A percentile compares a stretch with the other conserved stretches of the same genome.
Evolutionary conservation across 805 yeast species (phyloP).

Genomic region (Zygoascus biomembranicola): DNA sequence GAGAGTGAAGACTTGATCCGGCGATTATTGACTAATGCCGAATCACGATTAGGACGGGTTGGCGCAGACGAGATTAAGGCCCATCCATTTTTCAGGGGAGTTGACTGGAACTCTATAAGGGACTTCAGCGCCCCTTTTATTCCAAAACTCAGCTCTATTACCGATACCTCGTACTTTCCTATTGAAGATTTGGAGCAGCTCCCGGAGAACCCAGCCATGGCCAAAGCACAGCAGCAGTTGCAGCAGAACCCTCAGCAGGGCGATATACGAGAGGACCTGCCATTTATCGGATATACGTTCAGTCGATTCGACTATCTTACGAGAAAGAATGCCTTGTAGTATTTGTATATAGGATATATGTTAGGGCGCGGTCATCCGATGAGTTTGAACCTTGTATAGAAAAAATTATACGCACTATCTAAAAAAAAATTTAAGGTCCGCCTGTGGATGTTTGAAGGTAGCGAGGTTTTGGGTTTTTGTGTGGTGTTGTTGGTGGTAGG

Average conservation of each 20-base stretch:
- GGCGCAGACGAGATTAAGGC: constrained; percentile 86
- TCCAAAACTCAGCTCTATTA: constrained; percentile 82
- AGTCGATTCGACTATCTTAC: constrained; percentile 91
- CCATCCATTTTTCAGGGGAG: constrained; percentile 94
- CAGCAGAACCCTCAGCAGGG: constrained; percentile 42
- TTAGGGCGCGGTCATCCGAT: neutral
- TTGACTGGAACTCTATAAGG: constrained; percentile 84
- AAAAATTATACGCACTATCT: neutral
- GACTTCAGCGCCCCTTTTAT: constrained; percentile 89
- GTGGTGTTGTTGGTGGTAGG: neutral
- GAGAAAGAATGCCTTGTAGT: constrained; percentile 28
- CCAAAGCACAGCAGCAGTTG: constrained; percentile 46
- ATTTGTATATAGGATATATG: neutral
- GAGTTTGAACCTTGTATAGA: neutral
- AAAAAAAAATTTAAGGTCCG: neutral
- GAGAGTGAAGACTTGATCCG: constrained; percentile 85
- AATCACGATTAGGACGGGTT: constrained; percentile 78
- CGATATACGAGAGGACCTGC: constrained; percentile 70
- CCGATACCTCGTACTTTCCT: constrained; percentile 97
- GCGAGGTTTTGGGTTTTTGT: neutral
- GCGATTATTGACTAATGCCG: constrained; percentile 66
- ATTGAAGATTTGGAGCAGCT: constrained; percentile 93
- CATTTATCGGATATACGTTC: constrained; percentile 95
- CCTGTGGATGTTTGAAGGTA: no score
- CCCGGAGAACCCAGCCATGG: constrained; percentile 65